Conservation (phyloP, 2,329 filamentous ascomycete species). For the Endocalyx cinctus region DNA sequence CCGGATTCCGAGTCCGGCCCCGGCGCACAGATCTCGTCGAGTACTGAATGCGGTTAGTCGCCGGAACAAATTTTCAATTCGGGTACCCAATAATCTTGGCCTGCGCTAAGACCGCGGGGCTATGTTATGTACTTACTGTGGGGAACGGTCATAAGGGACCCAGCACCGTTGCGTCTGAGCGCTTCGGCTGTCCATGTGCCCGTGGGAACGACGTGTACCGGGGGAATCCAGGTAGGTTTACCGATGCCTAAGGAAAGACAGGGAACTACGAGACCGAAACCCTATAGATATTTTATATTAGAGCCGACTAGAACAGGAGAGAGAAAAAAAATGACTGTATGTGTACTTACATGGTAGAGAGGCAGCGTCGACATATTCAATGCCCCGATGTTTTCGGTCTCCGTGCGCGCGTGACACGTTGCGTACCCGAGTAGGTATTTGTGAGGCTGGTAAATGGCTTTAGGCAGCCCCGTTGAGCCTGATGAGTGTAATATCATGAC, state of each 20-base stretch:
- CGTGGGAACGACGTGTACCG: neutral
- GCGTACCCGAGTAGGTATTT: conserved; percentile 21
- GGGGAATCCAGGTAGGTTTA: conserved; percentile 1
- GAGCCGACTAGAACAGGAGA: no score
- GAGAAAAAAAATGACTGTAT: no score
- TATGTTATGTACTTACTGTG: no score
- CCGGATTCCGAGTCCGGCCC: neutral
- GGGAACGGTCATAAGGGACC: conserved; percentile 3
- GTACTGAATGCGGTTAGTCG: no score
- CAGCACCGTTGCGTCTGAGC: neutral
- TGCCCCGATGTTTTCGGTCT: conserved; percentile 11
- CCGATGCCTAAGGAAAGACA: conserved; percentile 11
- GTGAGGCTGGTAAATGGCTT: conserved; percentile 27
- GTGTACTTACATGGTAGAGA: conserved; percentile 29
- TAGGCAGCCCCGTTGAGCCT: conserved; percentile 29
- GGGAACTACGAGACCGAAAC: conserved; percentile 26
- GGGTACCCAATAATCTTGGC: no score
- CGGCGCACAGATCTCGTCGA: neutral
- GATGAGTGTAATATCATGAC: conserved; percentile 27
- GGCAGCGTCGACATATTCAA: conserved; percentile 27
- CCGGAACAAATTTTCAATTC: no score
- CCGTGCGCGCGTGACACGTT: conserved; percentile 18
- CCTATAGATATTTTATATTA: no score
- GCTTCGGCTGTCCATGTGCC: neutral
- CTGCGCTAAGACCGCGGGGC: no score